Conservation (phyloP, 2,329 filamentous ascomycete genomes). For the Exophiala calicioides region DNA sequence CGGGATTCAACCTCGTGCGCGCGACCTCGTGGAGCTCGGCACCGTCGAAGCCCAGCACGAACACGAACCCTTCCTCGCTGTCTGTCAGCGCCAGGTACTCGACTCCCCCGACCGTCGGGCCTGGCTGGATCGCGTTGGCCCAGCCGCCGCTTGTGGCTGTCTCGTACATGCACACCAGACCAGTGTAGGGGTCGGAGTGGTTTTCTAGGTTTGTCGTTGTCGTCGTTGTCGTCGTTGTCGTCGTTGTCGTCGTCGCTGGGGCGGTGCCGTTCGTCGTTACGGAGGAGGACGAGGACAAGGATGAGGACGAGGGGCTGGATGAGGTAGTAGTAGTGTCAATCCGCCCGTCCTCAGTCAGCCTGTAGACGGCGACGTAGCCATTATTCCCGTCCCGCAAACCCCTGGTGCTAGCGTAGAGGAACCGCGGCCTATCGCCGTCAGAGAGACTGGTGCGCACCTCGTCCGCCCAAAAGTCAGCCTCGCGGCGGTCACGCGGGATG, state of each 20-base stretch:
- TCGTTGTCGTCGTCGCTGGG: too few relatives aligned
- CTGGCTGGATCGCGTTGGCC: constrained; percentile 33
- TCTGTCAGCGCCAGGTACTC: constrained; percentile 35
- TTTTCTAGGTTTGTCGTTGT: neutral
- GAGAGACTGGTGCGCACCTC: constrained; percentile 31
- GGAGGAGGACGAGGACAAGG: too few relatives aligned
- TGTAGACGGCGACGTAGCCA: constrained; percentile 31
- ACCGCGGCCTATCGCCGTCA: constrained; percentile 20
- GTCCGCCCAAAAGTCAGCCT: constrained; percentile 30
- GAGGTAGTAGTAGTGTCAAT: constrained; percentile 18
- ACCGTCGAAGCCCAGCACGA: constrained; percentile 31
- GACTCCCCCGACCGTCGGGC: constrained; percentile 31
- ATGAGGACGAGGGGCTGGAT: too few relatives aligned
- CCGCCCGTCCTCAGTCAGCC: constrained; percentile 19
- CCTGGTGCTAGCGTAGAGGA: constrained; percentile 30
- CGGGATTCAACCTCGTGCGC: constrained; percentile 24
- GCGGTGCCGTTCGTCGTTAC: neutral
- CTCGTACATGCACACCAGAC: constrained; percentile 28
- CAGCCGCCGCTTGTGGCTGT: constrained; percentile 31
- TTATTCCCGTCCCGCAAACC: constrained; percentile 24
- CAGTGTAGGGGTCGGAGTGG: constrained; percentile 19
- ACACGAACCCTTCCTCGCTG: constrained; percentile 31
- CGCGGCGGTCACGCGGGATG: constrained; percentile 21
- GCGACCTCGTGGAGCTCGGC: constrained; percentile 27
- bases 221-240: neutral